Base-by-base conservation (phyloP, 1,139 yeast species). In the Yamadazyma songkhlaensis region DNA sequence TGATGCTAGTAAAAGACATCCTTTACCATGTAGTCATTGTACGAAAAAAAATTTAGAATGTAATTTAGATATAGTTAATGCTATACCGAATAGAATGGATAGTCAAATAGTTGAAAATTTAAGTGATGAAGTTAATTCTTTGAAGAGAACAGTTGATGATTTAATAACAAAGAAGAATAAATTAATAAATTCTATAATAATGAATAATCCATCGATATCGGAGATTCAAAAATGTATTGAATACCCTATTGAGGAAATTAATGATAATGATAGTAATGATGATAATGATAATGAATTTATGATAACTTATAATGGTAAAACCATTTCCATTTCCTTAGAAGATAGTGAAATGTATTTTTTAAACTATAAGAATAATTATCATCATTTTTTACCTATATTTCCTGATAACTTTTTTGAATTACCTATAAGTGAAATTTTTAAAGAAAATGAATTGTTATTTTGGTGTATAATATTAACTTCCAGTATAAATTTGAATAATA, bases 21-120 rank as follows among this genome's bases (percentile, higher is more conserved):
- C 87, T 2, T 51, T 58, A 22, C 76, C 84, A 0, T 81, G 88
- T 51, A 56, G 81, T 3, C 72, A 76, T 22, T 81, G 88, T 54
- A 47, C 63, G 10, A 77, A 74, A 52, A 69, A 72, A 42, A 74
- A 74, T 20, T 50, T 72, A 12, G 57, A 60, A 30, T 81, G 88
- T 50, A 69, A 71, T 31, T 62, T 80, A 37, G 86, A 77, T 44
- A 46, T 61, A 15, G 58, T 64, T 12, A 51, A 59, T 15, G 50
- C 53, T 31, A 49, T 55, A 14, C 55, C 64, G 6, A 58, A 62
- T 26, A 50, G 66, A 32, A n/a, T 23, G 1, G 50, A 58, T 3
- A 50, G 56, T 29, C 53, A 58, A 32, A 69, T 70, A 22, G 41
- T 67, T 2, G 69, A 65, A 37, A 55, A 49, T 35, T 53, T 69